Evolutionary conservation across 176 grass and related monocot species (phyloP), one percentile per base, ranked within the genome.

Genomic region (Aegilops longissima): DNA sequence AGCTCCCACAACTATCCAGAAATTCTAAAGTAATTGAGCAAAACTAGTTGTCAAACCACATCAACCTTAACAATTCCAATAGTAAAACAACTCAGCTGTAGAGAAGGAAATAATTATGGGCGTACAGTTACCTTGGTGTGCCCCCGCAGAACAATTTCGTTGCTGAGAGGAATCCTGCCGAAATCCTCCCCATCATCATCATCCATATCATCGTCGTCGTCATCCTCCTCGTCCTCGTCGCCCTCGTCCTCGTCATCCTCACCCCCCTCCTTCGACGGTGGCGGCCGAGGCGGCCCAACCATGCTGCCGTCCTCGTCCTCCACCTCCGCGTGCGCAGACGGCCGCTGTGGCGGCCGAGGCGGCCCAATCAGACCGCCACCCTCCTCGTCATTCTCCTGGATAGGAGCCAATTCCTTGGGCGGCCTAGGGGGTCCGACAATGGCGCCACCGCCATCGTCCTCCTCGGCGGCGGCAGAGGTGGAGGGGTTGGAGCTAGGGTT

Each of bases 131-230:
- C 96, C 93, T 95, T 98, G 20, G 84, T 95, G 59, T 98, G 96
- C 61, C 96, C 93, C 77, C 85, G 83, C 21, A 98, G 87, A 70
- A 98, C 93, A 74, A 98, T 91, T 78, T 98, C 96, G 73, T 98
- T 95, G 82, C 88, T 98, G 63, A 94, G 86, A 77, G 96, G 96
- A 83, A 98, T 98, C 70, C 83, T 77, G 73, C 80, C 85, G 36
- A 89, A 87, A 51, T 68, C 77, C 18, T 94, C 90, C 11, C 76
- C 82, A 18, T 90, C 45, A 49, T 42, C 91, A 34, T 90, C 89
- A 3, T 92, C 93, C 86, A 82, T 82, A 13, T 92, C 89, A 2
- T 91, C 79, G 0, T 90, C 90, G 3, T 76, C 69, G 4, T 82
- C 51, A 1, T 85, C 87, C 1, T 84, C 84, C 0, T 81, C 77